These are phyloP conservation scores for Spinacia oleracea DNA, from an alignment of 179 eudicot species.

Conservation along the genomic window DNA sequence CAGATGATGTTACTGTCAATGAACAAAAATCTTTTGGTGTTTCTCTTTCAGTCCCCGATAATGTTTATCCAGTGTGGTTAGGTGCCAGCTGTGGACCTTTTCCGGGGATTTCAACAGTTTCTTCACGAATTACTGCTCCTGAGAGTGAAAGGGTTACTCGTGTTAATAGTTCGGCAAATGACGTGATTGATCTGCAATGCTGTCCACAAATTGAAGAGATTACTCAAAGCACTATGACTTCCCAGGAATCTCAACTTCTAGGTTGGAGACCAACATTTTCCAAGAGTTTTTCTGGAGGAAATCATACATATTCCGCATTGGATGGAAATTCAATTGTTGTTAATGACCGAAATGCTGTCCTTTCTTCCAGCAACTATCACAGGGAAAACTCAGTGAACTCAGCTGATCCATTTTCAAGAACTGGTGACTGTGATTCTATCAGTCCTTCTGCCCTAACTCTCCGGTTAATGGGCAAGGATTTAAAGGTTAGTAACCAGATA, in stretches of 20 bases:
- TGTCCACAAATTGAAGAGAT: conserved; percentile 52
- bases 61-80: conserved; percentile 30
- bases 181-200: conserved; percentile 32
- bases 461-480: conserved; percentile 87
- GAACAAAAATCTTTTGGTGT: conserved; percentile 22
- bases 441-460: conserved; percentile 64
- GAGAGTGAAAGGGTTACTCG: conserved; percentile 26
- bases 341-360: conserved; percentile 13
- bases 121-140: conserved; percentile 22
- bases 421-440: conserved; percentile 33
- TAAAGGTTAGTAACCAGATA: conserved; percentile 65
- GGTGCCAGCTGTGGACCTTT: conserved; percentile 21
- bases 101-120: conserved; percentile 25
- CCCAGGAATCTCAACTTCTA: conserved; percentile 44
- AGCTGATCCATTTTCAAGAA: conserved; percentile 14
- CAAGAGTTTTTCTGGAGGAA: conserved; percentile 28
- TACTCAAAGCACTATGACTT: conserved; percentile 34
- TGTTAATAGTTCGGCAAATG: conserved; percentile 22
- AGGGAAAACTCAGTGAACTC: conserved; percentile 23
- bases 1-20: conserved; percentile 21
- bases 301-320: conserved; percentile 20
- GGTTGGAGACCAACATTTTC: conserved; percentile 34
- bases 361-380: conserved; percentile 22
- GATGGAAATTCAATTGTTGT: conserved; percentile 23
- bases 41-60: conserved; percentile 5